phyloP scores from a whole-genome alignment of 2,329 filamentous ascomycete genomes.

The Phyllosticta citribraziliensis region DNA sequence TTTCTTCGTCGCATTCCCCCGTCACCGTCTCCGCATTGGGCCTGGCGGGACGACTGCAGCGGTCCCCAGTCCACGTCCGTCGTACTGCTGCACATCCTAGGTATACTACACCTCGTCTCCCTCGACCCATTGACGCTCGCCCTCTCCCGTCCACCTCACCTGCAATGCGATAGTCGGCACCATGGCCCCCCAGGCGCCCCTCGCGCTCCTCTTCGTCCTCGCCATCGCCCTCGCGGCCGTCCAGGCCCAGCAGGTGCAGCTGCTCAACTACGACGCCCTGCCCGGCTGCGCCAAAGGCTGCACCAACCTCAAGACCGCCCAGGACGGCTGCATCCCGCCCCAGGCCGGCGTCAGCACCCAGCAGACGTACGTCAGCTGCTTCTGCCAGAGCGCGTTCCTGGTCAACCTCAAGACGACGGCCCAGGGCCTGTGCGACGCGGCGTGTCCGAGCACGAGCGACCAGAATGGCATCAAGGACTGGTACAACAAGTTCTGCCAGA shows the following conservation, averaged over 20 bases:
- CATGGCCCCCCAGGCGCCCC: background rate
- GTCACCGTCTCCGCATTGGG: background rate
- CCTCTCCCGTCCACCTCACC: background rate
- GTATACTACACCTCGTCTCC: background rate
- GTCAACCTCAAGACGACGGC: constrained; percentile 46
- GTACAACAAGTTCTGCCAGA: constrained; percentile 56
- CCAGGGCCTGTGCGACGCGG: constrained; percentile 50
- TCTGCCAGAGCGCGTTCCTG: constrained; percentile 58
- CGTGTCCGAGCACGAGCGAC: constrained; percentile 45
- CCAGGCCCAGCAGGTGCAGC: constrained; percentile 2
- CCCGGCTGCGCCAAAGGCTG: constrained; percentile 28
- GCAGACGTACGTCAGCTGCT: constrained; percentile 56
- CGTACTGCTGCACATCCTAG: background rate
- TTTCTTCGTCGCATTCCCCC: background rate
- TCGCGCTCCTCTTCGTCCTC: background rate
- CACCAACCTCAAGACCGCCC: constrained; percentile 40
- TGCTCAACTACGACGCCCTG: constrained; percentile 22
- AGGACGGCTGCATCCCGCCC: constrained; percentile 57
- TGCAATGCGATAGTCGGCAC: background rate
- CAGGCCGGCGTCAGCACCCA: constrained; percentile 41
- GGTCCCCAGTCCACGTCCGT: background rate
- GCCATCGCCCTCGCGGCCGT: background rate
- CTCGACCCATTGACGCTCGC: background rate
- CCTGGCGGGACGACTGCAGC: background rate
- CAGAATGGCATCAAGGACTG: constrained; percentile 54